phyloP scores from a whole-genome alignment of 2,329 filamentous ascomycete genomes.

The Hypoxylon sp. region DNA sequence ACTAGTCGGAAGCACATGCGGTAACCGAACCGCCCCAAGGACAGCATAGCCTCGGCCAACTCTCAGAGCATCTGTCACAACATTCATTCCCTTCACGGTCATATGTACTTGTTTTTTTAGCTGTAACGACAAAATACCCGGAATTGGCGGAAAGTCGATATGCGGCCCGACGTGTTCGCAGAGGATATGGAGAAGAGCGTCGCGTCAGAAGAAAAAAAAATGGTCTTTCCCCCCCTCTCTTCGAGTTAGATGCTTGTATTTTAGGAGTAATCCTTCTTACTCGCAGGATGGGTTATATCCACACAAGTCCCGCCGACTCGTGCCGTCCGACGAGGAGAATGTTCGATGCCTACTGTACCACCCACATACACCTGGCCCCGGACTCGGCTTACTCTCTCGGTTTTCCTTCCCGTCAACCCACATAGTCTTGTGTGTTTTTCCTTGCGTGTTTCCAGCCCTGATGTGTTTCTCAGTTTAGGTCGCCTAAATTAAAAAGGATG shows the following conservation, averaged over 20 bases:
- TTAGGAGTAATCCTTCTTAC: conserved; percentile 43
- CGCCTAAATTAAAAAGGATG: conserved; percentile 42
- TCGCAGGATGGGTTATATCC: conserved; percentile 26
- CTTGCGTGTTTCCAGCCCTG: conserved; percentile 39
- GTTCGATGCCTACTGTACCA: conserved; percentile 39
- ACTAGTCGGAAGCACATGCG: conserved; percentile 25
- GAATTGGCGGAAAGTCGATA: conserved; percentile 40
- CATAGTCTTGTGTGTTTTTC: conserved; percentile 42
- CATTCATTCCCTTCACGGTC: conserved; percentile 38
- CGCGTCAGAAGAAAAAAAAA: conserved; percentile 36
- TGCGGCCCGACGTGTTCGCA: conserved; percentile 40
- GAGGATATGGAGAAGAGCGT: conserved; percentile 42
- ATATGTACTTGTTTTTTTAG: conserved; percentile 40
- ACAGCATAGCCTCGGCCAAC: conserved; percentile 23
- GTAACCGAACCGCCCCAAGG: conserved; percentile 28
- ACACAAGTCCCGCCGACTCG: conserved; percentile 32
- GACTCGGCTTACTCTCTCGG: conserved; percentile 41
- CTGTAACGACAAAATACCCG: conserved; percentile 46
- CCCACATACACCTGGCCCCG: conserved; percentile 42
- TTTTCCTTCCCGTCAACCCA: conserved; percentile 45
- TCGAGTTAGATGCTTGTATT: conserved; percentile 49
- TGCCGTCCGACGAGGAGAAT: conserved; percentile 36
- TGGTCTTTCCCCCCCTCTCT: conserved; percentile 30
- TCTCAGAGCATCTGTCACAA: conserved; percentile 32
- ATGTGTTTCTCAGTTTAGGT: conserved; percentile 42